These are phyloP conservation scores for Knoxdaviesia proteae DNA, from an alignment of 2,329 filamentous ascomycete species.

Conservation along the genomic window DNA sequence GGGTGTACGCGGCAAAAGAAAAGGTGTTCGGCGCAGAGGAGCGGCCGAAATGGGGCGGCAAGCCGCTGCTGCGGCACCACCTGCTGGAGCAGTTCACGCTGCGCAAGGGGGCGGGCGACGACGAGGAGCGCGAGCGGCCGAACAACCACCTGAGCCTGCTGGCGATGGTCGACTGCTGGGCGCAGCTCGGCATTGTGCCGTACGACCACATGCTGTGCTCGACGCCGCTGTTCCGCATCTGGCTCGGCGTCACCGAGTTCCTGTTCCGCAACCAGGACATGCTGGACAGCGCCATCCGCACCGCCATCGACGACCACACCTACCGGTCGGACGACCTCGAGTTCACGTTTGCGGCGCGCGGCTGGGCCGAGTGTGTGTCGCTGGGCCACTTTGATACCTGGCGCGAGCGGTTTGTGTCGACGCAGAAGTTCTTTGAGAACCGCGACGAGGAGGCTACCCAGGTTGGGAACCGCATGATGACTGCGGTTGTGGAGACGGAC, in stretches of 20 bases:
- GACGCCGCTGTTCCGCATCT: slow-evolving; percentile 88
- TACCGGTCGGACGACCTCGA: slow-evolving; percentile 93
- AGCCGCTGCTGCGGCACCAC: slow-evolving; percentile 58
- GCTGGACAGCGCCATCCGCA: slow-evolving; percentile 67
- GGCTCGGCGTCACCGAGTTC: slow-evolving; percentile 93
- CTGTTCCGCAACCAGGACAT: slow-evolving; percentile 68
- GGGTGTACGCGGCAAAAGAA: slow-evolving; percentile 45
- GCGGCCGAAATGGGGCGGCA: slow-evolving; percentile 33
- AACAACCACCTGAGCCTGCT: slow-evolving; percentile 90
- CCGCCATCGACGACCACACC: slow-evolving; percentile 71
- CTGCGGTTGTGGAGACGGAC: slow-evolving; percentile 57
- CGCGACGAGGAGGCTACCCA: slow-evolving; percentile 72
- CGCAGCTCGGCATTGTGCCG: slow-evolving; percentile 74
- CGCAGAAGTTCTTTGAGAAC: slow-evolving; percentile 79
- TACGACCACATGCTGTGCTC: slow-evolving; percentile 99
- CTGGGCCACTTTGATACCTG: slow-evolving; percentile 88
- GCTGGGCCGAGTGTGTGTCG: slow-evolving; percentile 85
- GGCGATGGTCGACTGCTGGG: slow-evolving; percentile 98
- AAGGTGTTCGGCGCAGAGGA: slow-evolving; percentile 60
- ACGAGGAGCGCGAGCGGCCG: slow-evolving; percentile 36
- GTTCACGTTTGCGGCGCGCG: slow-evolving; percentile 89
- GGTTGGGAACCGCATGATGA: slow-evolving; percentile 93
- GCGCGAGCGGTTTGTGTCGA: slow-evolving; percentile 73
- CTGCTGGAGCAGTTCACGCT: slow-evolving; percentile 79
- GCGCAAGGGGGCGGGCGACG: slow-evolving; percentile 36